Evolutionary conservation across 1,139 yeast genomes (phyloP), one percentile per base, ranked within the genome.

Genomic region (Candida sanyaensis): DNA sequence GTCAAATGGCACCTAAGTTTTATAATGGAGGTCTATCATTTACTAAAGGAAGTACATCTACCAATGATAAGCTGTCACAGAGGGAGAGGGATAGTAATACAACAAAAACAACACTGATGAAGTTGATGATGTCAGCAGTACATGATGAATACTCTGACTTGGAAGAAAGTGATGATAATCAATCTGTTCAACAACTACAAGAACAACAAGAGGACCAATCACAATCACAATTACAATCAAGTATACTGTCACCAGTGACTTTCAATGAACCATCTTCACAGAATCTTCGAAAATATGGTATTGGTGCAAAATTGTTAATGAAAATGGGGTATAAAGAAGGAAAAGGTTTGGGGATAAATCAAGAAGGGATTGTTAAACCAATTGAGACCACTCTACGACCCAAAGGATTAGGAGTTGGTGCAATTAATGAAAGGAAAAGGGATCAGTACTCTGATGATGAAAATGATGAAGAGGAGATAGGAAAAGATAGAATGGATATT

Each of bases 281-380:
- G 6, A 51, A 52, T 43, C 33, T 54, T 17, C 38, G 42, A 23
- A 60, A 61, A 47, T 92, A 91, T 59, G 98, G 99, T 8, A 81
- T 90, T 41, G 99, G 98, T 32, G 97, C 97, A 2, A 70, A 78
- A 46, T 70, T 93, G 45, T 65, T 93, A 73, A 75, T 83, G 59
- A 79, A 83, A 56, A 92, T 93, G 98, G 99, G 99, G 0, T 92
- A 90, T 63, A 75, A 77, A 12, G 80, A 80, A 39, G 99, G 99
- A 0, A 73, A 79, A 54, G 98, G 98, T 0, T 75, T 93, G 23
- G 99, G 99, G 0, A 67, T 71, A 4, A 67, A 75, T 23, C 83
- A 84, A 1, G 76, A 77, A 45, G 99, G 99, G 37, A 89, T 90
- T 1, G 77, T 80, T 0, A 80, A 78, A 17, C 98, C 98, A 0